Evolutionary conservation across 495 filamentous ascomycete genomes (phyloP), one percentile per base, ranked within the genome.

Genomic region (Mytilinidion resinicola): DNA sequence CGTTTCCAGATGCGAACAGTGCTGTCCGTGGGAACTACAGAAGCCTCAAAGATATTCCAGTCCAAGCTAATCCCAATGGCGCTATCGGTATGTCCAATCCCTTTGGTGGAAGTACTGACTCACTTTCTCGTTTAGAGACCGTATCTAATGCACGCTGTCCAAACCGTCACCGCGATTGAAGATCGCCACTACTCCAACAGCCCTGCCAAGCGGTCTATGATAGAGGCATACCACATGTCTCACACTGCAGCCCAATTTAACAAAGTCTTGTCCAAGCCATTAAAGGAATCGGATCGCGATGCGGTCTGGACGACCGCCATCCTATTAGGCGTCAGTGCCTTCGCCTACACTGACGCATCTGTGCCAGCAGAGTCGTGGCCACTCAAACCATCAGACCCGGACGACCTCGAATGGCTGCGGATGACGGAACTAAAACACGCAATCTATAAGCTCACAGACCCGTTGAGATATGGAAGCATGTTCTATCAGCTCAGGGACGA

Each of bases 1-100:
- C 64, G 60, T 30, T 78, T 77, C 59, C 66, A 69, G 39, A 66
- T 61, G 14, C 53, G 73, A 35, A 76, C 76, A 6, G 69, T 75
- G 19, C 53, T 73, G 50, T 71, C 72, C 0, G 62, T 79, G 9
- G 72, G 74, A 19, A 72, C 69, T 1, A 34, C 53, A 12, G 47
- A 63, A 20, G 66, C 60, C 25, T 30, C 25, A 6, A 30, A 30
- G 25, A 30, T 30, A 30, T 30, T 30, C 25, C 25, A 30, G 25
- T 30, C 25, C 25, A 6, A 1, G 49, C 57, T 63, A 12, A 15
- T 66, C 1, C 55, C 44, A 9, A 54, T 74, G 0, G 68, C 69
- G 0, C 67, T 66, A 38, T 21, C 49, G 41, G 72, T 76, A 68
- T 41, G 67, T 33, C 12, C 19, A 12, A 20, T 30, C 8, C 25